Base-by-base conservation (phyloP, 202 grass and related monocot species). In the Dendrocalamus latiflorus region DNA sequence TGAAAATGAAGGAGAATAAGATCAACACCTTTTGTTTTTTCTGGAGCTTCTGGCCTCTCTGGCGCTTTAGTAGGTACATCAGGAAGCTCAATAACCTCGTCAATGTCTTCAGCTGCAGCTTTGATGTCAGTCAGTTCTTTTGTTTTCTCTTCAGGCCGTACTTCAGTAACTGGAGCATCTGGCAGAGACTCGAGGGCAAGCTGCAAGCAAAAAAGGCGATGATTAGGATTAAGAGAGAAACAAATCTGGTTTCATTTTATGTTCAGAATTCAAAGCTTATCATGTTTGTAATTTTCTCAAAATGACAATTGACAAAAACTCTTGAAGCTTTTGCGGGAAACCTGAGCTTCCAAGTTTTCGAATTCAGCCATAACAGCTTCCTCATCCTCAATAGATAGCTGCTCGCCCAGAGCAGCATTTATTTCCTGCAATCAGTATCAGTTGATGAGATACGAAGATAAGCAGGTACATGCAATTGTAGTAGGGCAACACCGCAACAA, bases 291-390 rank as follows among this genome's bases (percentile, higher is more conserved):
- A n/a, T n/a, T n/a, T n/a, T n/a, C n/a, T n/a, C n/a, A n/a, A n/a
- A n/a, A n/a, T n/a, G n/a, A n/a, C n/a, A n/a, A 91, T 63, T 15
- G 37, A 67, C 14, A 30, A 78, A 38, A 59, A 74, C 18, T 76
- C 25, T 37, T 74, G 34, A 72, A 44, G 79, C 50, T 39, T 81
- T 38, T 51, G 55, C n/a, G 54, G 65, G 57, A 91, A 85, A 92
- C 93, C 96, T 95, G 80, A 86, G 91, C 89, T 89, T 99, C 96
- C 87, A 99, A 89, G 78, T 91, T 96, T 26, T 93, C 91, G 55
- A 99, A 99, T 81, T 99, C 96, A 68, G 89, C 91, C 83, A 95
- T 85, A 86, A 99, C 96, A 78, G 88, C 96, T 79, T 99, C 92
- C 86, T 99, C 96, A 25, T 96, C 96, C 83, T 99, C 93, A 48